A percentile compares a stretch with the other conserved stretches of the same genome.
Conservation (phyloP, 768 basidiomycete genomes). For the Lactifluus volemus region DNA sequence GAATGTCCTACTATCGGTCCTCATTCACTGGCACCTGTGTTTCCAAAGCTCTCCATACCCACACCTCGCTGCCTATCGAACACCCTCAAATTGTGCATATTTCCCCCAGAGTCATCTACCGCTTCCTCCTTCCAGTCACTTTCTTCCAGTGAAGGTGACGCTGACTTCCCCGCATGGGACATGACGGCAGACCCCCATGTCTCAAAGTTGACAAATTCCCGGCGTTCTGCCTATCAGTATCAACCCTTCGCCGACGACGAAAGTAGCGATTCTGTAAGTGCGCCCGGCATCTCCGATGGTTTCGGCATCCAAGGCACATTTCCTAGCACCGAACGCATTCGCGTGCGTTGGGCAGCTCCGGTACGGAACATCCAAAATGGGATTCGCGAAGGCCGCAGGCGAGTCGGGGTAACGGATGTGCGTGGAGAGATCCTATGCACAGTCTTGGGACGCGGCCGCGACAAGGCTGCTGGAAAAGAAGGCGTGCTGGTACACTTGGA, state of each 20-base stretch:
- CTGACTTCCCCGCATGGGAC: conserved; percentile 36
- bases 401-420: too few relatives aligned
- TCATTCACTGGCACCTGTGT: background rate
- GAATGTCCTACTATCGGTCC: background rate
- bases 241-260: conserved; percentile 37
- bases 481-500: too few relatives aligned
- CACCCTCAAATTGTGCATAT: conserved; percentile 63
- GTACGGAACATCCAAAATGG: too few relatives aligned
- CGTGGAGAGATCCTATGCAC: too few relatives aligned
- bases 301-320: conserved; percentile 41
- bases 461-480: too few relatives aligned
- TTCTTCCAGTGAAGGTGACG: conserved; percentile 26
- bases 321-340: too few relatives aligned
- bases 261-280: conserved; percentile 60
- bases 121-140: too few relatives aligned
- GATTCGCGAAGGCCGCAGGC: too few relatives aligned
- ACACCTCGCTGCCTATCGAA: conserved; percentile 36
- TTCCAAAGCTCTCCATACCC: conserved; percentile 23
- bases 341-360: too few relatives aligned
- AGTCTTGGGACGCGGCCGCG: too few relatives aligned
- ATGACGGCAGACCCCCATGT: too few relatives aligned
- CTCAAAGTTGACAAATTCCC: conserved; percentile 41
- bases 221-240: conserved; percentile 35
- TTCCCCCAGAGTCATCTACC: conserved; percentile 30
- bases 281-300: conserved; percentile 46